Evolutionary conservation across 768 basidiomycete genomes (phyloP).

Genomic region (Lentinula sp.): DNA sequence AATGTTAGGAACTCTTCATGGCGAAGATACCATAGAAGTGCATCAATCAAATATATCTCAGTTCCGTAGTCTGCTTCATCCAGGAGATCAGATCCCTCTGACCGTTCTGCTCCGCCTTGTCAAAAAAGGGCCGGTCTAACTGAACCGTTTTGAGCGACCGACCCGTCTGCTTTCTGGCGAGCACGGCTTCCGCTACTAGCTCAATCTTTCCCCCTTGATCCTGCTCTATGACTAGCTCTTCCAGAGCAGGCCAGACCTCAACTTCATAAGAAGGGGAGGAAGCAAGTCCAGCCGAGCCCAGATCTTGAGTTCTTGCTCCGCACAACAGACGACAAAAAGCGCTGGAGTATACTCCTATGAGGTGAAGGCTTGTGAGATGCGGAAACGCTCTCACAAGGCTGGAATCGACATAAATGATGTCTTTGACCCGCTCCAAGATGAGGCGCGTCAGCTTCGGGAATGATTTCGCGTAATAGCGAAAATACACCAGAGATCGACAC

Average conservation of each 20-base stretch:
- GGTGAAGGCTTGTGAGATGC: conserved; percentile 2
- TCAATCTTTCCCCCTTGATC: conserved; percentile 1
- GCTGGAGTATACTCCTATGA: conserved; percentile 7
- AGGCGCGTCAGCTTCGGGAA: conserved; percentile 8
- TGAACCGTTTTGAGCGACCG: not conserved
- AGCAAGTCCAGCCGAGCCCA: not conserved
- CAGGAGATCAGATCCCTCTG: not conserved
- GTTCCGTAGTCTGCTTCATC: not conserved
- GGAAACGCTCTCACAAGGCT: conserved; percentile 9
- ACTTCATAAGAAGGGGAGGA: not conserved
- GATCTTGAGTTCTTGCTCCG: conserved; percentile 7
- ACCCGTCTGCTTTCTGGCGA: not conserved
- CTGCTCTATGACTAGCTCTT: not conserved
- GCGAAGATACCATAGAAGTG: not conserved
- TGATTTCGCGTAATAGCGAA: conserved; percentile 7
- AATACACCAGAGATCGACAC: conserved; percentile 11
- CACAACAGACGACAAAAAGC: conserved; percentile 9
- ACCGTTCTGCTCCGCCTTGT: not conserved
- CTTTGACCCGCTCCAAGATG: conserved; percentile 4
- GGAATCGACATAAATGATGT: conserved; percentile 9
- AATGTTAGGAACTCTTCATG: not conserved
- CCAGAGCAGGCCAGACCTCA: not conserved
- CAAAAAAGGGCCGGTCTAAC: not conserved
- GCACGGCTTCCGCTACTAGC: not conserved
- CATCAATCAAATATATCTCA: not conserved